Percentiles rank a stretch among this genome's conserved stretches.
These are phyloP conservation scores for Potentilla sterilis DNA, from an alignment of 306 rosid genomes.

Conservation along the genomic window DNA sequence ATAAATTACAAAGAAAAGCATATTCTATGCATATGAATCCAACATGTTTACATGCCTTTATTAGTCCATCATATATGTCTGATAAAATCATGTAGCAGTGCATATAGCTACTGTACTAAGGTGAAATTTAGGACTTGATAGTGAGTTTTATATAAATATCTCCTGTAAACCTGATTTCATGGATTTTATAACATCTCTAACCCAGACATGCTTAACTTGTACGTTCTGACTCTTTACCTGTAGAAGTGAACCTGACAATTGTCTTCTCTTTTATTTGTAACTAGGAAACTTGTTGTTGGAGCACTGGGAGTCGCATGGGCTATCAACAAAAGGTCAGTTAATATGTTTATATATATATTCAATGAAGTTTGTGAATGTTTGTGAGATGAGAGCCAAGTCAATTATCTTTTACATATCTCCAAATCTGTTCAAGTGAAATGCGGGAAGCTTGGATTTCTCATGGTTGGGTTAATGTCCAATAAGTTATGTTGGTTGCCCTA, in stretches of 20 bases:
- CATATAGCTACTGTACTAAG: background rate
- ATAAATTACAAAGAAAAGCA: too few species aligned
- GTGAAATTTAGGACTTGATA: background rate
- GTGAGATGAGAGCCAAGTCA: background rate
- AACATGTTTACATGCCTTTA: background rate
- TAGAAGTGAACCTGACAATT: slow-evolving; percentile 16
- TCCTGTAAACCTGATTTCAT: background rate
- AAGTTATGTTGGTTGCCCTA: background rate
- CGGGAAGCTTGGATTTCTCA: background rate
- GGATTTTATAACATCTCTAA: background rate
- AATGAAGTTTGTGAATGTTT: background rate
- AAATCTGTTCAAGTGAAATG: background rate
- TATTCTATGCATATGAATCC: background rate
- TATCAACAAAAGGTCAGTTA: slow-evolving; percentile 60
- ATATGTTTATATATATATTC: slow-evolving; percentile 3
- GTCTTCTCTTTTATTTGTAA: slow-evolving; percentile 8
- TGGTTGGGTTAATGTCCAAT: background rate
- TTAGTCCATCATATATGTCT: too few species aligned
- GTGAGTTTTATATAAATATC: background rate
- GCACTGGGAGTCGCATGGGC: slow-evolving; percentile 68
- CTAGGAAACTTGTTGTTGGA: slow-evolving; percentile 72
- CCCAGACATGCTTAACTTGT: background rate
- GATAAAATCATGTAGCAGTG: background rate
- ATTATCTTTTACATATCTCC: background rate
- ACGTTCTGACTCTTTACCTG: background rate